These are phyloP conservation scores for Raffaelea ambrosiae DNA, from an alignment of 2,329 filamentous ascomycete species.

Conservation along the genomic window DNA sequence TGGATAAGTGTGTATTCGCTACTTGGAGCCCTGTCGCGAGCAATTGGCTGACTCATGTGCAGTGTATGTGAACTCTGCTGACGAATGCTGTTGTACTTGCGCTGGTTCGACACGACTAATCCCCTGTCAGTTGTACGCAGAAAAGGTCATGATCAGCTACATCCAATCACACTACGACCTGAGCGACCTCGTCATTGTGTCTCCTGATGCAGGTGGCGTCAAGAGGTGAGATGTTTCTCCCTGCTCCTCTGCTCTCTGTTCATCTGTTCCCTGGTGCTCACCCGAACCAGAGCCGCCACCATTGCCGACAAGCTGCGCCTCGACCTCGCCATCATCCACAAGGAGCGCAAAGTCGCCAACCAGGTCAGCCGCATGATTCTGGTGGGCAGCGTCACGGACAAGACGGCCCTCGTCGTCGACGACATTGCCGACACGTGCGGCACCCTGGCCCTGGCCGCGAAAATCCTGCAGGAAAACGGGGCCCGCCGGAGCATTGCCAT, in stretches of 20 bases:
- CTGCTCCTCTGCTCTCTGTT: too few species aligned
- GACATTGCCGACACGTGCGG: constrained; percentile 93
- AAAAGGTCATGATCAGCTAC: constrained; percentile 85
- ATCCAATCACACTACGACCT: constrained; percentile 72
- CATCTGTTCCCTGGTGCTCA: too few species aligned
- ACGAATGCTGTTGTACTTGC: too few species aligned
- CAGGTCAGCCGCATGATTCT: constrained; percentile 76
- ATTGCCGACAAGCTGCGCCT: constrained; percentile 87
- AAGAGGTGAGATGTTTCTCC: too few species aligned
- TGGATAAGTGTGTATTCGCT: constrained; percentile 30
- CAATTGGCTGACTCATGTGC: too few species aligned
- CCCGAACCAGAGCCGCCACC: too few species aligned
- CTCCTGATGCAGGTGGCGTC: constrained; percentile 84
- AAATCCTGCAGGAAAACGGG: constrained; percentile 76
- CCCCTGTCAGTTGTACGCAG: constrained; percentile 89
- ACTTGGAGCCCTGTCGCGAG: too few species aligned
- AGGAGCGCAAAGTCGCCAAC: constrained; percentile 74
- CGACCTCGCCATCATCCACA: constrained; percentile 89
- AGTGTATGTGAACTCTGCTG: too few species aligned
- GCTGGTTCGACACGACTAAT: too few species aligned
- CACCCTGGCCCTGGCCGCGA: constrained; percentile 65
- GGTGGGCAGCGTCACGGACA: constrained; percentile 84
- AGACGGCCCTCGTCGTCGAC: constrained; percentile 89
- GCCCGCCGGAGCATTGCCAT: constrained; percentile 85
- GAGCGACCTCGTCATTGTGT: constrained; percentile 80